phyloP scores from a whole-genome alignment of 129 eudicot genomes.

The Centaurea solstitialis region DNA sequence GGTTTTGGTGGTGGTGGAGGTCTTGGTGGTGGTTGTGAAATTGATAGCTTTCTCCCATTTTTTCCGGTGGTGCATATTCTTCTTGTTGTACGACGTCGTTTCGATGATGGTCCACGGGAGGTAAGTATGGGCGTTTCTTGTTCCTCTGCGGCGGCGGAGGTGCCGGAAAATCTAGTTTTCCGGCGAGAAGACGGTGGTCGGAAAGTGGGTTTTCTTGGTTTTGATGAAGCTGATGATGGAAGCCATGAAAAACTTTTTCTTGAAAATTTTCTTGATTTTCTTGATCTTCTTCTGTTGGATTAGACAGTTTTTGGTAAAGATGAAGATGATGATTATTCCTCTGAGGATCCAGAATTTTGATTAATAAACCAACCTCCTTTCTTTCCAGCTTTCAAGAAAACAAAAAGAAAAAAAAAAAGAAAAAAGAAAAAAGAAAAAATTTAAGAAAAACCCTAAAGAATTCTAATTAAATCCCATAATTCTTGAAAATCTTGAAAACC shows the following conservation, averaged over 20 bases:
- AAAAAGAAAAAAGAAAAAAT: background rate
- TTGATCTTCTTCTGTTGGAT: constrained; percentile 4
- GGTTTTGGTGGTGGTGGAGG: background rate
- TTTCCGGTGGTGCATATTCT: constrained; percentile 65
- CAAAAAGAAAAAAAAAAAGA: background rate
- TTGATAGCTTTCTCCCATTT: constrained; percentile 58
- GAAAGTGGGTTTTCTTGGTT: constrained; percentile 33
- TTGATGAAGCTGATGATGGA: constrained; percentile 39
- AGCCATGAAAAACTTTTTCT: constrained; percentile 28
- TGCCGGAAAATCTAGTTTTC: constrained; percentile 29
- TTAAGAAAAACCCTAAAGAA: background rate
- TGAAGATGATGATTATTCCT: constrained; percentile 36
- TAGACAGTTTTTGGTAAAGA: constrained; percentile 25
- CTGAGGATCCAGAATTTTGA: constrained; percentile 84
- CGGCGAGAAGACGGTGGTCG: constrained; percentile 27
- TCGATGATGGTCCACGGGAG: constrained; percentile 28
- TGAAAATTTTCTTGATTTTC: background rate
- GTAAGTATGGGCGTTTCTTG: constrained; percentile 53
- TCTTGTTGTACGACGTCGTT: constrained; percentile 14
- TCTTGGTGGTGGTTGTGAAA: constrained; percentile 18
- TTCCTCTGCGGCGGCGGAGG: background rate
- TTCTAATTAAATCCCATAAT: constrained; percentile 9
- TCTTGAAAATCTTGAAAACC: constrained; percentile 14
- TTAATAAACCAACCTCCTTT: constrained; percentile 22
- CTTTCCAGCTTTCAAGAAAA: constrained; percentile 60